Base-by-base conservation (phyloP, 2,329 filamentous ascomycete genomes). In the Calonectria leucothoes region DNA sequence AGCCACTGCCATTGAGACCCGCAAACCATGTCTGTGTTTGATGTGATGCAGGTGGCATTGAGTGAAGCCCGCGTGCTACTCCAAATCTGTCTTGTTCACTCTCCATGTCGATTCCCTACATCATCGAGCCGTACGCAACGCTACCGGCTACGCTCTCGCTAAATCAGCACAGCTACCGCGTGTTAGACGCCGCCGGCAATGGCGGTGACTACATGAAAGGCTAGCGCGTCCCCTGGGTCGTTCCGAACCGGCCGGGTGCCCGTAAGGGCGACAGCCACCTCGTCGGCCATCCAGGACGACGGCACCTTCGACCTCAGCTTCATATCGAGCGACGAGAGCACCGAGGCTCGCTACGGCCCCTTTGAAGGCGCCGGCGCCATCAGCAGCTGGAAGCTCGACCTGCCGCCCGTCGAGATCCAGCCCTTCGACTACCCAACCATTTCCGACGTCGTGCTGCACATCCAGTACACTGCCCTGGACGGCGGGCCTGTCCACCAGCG, bases 31-130 rank as follows among this genome's bases (percentile, higher is more conserved):
- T 15, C 12, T 20, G 15, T 6, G 37, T 42, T 6, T 42, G 20
- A 20, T 42, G 15, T 42, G 15, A 5, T 5, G 8, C 37, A 2
- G 37, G 15, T 42, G 37, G 37, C 5, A 42, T 42, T 17, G 17
- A 42, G 5, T 15, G 8, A 7, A 42, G 37, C 15, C 8, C 17
- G 37, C 37, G 37, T 6, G 17, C 37, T 5, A 17, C 15, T 2
- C 37, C 37, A 14, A 20, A 42, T 2, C 37, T 7, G 8, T 7
- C 37, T 7, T 20, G 15, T 17, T 42, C 4, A 20, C 2, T 5
- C 15, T 20, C 37, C 1, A 15, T 86, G 1, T 77, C 83, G 0
- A 80, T 86, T 6, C 83, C 81, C 0, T 82, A 79, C 68, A 27
- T 75, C 20, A 51, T 66, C 4, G 82, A 81, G 0, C 83, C 84